Percentiles rank a stretch among this genome's conserved stretches.
These are phyloP conservation scores for Parascedosporium putredinis DNA, from an alignment of 2,329 filamentous ascomycete species.

Conservation along the genomic window DNA sequence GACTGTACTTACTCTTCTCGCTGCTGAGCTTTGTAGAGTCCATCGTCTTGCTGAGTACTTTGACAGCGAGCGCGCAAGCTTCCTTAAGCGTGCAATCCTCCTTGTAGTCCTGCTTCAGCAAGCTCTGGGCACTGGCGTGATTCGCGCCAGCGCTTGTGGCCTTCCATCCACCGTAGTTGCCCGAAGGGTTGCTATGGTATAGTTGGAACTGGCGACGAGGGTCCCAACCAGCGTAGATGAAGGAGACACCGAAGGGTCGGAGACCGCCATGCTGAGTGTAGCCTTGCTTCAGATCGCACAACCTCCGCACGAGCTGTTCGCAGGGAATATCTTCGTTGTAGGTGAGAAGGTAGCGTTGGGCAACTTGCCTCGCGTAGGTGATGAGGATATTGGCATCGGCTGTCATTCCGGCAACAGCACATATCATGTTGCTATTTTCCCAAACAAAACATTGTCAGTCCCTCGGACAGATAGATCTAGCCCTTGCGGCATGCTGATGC, in stretches of 20 bases:
- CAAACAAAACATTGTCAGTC: no score
- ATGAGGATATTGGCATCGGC: constrained; percentile 99
- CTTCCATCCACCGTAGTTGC: constrained; percentile 99
- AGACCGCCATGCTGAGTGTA: constrained; percentile 99
- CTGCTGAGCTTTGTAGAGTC: constrained; percentile 97
- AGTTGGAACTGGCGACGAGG: constrained; percentile 94
- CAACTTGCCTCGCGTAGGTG: constrained; percentile 96
- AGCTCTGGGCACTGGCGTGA: constrained; percentile 91
- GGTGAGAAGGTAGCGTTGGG: constrained; percentile 93
- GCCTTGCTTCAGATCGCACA: constrained; percentile 97
- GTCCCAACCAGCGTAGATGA: constrained; percentile 99
- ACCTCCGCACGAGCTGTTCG: constrained; percentile 90
- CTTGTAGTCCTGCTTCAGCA: constrained; percentile 99
- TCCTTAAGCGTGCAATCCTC: constrained; percentile 95
- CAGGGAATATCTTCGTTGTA: constrained; percentile 99
- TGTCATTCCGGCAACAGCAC: constrained; percentile 97
- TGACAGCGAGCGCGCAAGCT: constrained; percentile 93
- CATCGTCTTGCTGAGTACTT: constrained; percentile 99
- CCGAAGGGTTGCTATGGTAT: constrained; percentile 96
- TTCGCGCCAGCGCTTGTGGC: constrained; percentile 96
- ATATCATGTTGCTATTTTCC: constrained; percentile 99
- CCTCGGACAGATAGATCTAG: not conserved
- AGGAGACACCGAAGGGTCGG: constrained; percentile 93
- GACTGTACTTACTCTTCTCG: constrained; percentile 74
- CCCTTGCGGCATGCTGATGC: no score